Evolutionary conservation across 768 basidiomycete species (phyloP).

Genomic region (Pleurotus tuber-regium): DNA sequence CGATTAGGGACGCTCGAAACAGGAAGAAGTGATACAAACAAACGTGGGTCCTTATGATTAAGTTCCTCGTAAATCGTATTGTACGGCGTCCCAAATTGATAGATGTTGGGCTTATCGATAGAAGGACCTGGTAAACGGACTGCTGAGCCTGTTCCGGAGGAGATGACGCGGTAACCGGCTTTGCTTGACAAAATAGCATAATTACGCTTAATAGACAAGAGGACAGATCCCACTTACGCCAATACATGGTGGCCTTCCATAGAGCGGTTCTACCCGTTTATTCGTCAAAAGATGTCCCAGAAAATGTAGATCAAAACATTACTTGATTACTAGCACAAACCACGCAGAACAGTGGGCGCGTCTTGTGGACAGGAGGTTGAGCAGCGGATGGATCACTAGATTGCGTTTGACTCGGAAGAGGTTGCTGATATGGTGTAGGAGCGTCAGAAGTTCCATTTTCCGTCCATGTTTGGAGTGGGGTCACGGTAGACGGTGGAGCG

Average conservation of each 20-base stretch:
- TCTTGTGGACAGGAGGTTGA: constrained; percentile 42
- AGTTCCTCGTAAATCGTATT: constrained; percentile 94
- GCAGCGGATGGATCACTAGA: background rate
- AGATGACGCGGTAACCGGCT: constrained; percentile 88
- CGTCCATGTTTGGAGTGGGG: constrained; percentile 18
- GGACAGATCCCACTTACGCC: constrained; percentile 51
- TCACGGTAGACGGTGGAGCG: constrained; percentile 25
- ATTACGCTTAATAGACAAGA: constrained; percentile 11
- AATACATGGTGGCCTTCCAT: constrained; percentile 97
- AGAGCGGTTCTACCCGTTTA: constrained; percentile 74
- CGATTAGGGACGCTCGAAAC: constrained; percentile 9
- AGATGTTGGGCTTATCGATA: constrained; percentile 97
- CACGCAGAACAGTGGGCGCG: constrained; percentile 88
- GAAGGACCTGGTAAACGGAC: constrained; percentile 95
- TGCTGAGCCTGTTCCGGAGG: constrained; percentile 94
- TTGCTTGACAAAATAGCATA: constrained; percentile 50
- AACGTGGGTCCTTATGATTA: constrained; percentile 70
- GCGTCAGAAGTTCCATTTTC: constrained; percentile 23
- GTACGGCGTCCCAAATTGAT: constrained; percentile 95
- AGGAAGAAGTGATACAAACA: constrained; percentile 52
- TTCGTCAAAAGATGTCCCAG: constrained; percentile 1
- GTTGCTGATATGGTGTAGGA: constrained; percentile 8
- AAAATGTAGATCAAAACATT: constrained; percentile 31
- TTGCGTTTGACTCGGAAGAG: constrained; percentile 8
- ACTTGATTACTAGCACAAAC: constrained; percentile 99